These are phyloP conservation scores for Aspergillus sp. DNA, from an alignment of 2,329 filamentous ascomycete genomes.

Conservation along the genomic window DNA sequence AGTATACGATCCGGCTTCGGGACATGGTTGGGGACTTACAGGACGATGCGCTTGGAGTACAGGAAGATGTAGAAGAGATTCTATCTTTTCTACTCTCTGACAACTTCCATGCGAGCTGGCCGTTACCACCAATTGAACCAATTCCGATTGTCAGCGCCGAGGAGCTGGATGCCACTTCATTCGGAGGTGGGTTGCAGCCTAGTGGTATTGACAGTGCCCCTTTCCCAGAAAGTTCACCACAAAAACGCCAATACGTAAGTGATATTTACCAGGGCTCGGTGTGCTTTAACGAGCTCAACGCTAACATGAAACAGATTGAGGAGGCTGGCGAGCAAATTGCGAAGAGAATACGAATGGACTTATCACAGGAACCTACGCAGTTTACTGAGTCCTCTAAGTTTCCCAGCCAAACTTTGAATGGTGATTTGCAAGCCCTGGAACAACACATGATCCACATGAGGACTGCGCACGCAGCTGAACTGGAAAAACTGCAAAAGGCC, in stretches of 20 bases:
- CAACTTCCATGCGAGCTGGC: constrained; percentile 37
- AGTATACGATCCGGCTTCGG: constrained; percentile 32
- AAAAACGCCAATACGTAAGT: constrained; percentile 35
- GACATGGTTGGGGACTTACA: constrained; percentile 42
- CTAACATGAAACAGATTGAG: constrained; percentile 26
- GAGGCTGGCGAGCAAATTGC: constrained; percentile 26
- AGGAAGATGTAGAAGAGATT: constrained; percentile 41
- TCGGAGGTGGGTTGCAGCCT: constrained; percentile 6
- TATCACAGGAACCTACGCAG: constrained; percentile 36
- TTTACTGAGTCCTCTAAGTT: constrained; percentile 34
- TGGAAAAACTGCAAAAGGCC: constrained; percentile 28
- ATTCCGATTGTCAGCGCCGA: constrained; percentile 33
- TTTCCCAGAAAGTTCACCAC: constrained; percentile 8
- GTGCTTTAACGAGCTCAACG: background rate
- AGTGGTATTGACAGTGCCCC: background rate
- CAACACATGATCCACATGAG: constrained; percentile 31
- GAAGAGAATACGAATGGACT: constrained; percentile 40
- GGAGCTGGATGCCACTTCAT: constrained; percentile 20
- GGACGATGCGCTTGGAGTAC: constrained; percentile 39
- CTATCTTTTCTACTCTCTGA: constrained; percentile 33
- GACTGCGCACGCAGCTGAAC: constrained; percentile 29
- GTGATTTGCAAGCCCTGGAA: constrained; percentile 27
- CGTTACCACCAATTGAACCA: constrained; percentile 36
- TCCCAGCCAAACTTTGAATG: constrained; percentile 30
- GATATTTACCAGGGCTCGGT: background rate